A percentile compares a stretch with the other conserved stretches of the same genome.
phyloP scores from a whole-genome alignment of 2,329 filamentous ascomycete species.

The Trichophyton mentagrophytes region DNA sequence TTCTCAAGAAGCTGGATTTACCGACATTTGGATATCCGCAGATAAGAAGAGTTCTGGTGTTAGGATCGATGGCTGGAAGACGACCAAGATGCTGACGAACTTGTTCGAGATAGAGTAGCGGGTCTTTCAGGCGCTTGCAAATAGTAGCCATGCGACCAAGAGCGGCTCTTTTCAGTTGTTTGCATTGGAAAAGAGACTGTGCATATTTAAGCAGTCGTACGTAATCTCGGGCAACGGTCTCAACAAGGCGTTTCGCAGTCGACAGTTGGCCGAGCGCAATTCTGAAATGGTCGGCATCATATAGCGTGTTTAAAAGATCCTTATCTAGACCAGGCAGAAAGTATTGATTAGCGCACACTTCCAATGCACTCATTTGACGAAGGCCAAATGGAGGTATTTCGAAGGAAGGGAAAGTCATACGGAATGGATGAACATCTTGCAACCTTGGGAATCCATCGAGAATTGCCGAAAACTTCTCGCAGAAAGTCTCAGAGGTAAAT shows the following conservation, averaged over 20 bases:
- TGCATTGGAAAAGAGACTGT: constrained; percentile 95
- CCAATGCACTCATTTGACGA: constrained; percentile 13
- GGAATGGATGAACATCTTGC: constrained; percentile 91
- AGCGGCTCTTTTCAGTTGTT: constrained; percentile 91
- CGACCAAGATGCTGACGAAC: constrained; percentile 92
- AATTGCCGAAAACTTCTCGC: constrained; percentile 81
- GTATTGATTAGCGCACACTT: background rate
- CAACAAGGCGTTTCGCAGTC: constrained; percentile 90
- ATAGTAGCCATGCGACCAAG: constrained; percentile 98
- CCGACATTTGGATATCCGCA: constrained; percentile 97
- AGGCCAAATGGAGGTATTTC: background rate
- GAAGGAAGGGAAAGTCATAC: constrained; percentile 35
- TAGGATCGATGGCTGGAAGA: constrained; percentile 96
- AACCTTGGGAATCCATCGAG: constrained; percentile 87
- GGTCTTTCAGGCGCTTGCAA: constrained; percentile 86
- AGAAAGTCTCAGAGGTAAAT: constrained; percentile 92
- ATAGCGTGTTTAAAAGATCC: constrained; percentile 90
- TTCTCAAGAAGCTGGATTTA: constrained; percentile 91
- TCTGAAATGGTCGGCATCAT: constrained; percentile 95
- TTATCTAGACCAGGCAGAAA: constrained; percentile 39
- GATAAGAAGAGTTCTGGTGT: constrained; percentile 88
- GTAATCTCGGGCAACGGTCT: constrained; percentile 92
- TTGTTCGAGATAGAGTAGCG: constrained; percentile 89
- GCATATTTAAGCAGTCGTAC: constrained; percentile 93
- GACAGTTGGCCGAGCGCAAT: constrained; percentile 94